Conservation (phyloP, 768 basidiomycete genomes). For the Mycena capillaripes region DNA sequence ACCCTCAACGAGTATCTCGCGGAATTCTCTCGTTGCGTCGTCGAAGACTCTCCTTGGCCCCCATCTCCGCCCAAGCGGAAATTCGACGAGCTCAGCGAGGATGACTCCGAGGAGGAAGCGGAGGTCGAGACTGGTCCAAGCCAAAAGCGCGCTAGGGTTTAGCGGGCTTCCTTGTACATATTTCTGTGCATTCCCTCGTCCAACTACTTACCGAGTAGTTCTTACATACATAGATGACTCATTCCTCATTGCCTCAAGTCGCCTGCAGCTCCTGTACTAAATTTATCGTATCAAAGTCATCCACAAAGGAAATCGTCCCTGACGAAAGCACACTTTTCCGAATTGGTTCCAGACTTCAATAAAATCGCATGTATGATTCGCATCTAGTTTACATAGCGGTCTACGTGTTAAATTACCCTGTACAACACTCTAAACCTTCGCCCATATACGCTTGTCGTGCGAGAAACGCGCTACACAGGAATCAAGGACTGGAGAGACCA, state of each 20-base stretch:
- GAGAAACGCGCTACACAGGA: slow-evolving; percentile 30
- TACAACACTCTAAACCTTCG: slow-evolving; percentile 31
- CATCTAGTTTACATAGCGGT: no score
- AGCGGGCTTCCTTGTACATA: neutral
- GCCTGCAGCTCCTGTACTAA: slow-evolving; percentile 13
- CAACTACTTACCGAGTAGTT: neutral
- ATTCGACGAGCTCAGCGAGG: neutral
- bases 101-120: neutral
- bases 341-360: no score
- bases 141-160: slow-evolving; percentile 10
- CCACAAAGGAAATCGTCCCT: no score
- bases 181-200: neutral
- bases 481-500: neutral
- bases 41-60: neutral
- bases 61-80: slow-evolving; percentile 2
- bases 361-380: no score
- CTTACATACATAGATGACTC: neutral
- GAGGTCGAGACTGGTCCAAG: neutral
- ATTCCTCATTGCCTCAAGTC: neutral
- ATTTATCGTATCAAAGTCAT: no score
- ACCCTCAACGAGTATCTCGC: slow-evolving; percentile 22
- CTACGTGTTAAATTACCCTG: no score
- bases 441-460: slow-evolving; percentile 37
- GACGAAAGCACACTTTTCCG: no score
- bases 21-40: neutral